Base-by-base conservation (phyloP, 2,329 filamentous ascomycete species). In the Aspergillus phoenicis region DNA sequence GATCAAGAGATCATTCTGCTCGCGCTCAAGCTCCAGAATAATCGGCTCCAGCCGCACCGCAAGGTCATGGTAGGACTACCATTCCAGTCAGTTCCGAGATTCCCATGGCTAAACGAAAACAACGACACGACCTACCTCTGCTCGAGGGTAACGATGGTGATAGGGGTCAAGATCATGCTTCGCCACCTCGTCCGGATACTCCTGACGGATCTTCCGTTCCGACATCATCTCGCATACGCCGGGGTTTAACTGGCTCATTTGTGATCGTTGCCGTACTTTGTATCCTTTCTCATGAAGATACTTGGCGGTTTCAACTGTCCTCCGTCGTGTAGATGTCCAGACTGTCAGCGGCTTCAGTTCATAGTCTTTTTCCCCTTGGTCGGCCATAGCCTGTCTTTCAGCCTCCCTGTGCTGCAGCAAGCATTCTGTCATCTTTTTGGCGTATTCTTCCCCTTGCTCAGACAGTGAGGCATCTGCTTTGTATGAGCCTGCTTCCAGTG, bases 21-120 rank as follows among this genome's bases (percentile, higher is more conserved):
- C 95, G 47, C 95, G 89, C 80, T 99, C 95, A 13, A 99, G 85
- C 75, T 99, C 95, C 30, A 99, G 86, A 72, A 99, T 99, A 71
- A 99, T 97, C 43, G 95, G 96, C 75, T 99, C 95, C 51, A 99
- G 87, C 22, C 95, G 91, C 62, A 99, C 95, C n/a, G 95, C 95
- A 47, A 99, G 87, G 73, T 99, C 95, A 75, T 99, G 95, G 77
- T 99, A 99, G 8, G 94, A 98, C 91, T 97, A 68, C 59, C 54
- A 61, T 8, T 47, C 10, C 8, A 39, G 20, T 66, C 38, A 64
- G 52, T 20, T 15, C 33, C 24, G 20, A n/a, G 6, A 47, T 47
- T 7, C 28, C 15, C 8, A 26, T 36, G 11, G 8, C 15, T 5
- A 20, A n/a, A 28, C 20, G 10, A 6, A 13, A 15, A 33, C 17